Evolutionary conservation across 768 basidiomycete species (phyloP).

Genomic region (Pulveroboletus sp.): DNA sequence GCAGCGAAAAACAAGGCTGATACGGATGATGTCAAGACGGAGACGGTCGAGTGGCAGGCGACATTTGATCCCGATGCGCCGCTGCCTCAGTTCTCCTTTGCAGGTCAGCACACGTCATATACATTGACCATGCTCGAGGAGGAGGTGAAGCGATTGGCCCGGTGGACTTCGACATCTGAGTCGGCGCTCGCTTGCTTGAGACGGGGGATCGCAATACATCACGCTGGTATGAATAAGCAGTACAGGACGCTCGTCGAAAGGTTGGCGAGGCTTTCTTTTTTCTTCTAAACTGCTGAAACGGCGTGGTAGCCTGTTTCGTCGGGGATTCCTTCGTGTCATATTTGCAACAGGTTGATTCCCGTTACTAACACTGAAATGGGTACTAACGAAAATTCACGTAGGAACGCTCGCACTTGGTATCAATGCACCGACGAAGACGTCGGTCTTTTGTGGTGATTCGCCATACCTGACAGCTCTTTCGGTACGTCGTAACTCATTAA

Average conservation of each 20-base stretch:
- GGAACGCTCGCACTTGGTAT: constrained; percentile 73
- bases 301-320: constrained; percentile 44
- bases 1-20: constrained; percentile 39
- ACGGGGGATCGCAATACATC: constrained; percentile 68
- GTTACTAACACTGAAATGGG: not conserved
- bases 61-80: constrained; percentile 60
- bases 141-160: constrained; percentile 40
- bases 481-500: constrained; percentile 33
- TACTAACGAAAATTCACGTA: constrained; percentile 16
- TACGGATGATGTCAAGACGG: constrained; percentile 19
- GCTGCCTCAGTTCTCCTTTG: constrained; percentile 59
- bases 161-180: constrained; percentile 31
- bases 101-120: constrained; percentile 40
- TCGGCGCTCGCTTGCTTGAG: constrained; percentile 49
- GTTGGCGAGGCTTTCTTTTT: constrained; percentile 26
- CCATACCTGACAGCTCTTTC: constrained; percentile 58
- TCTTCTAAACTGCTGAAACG: not conserved
- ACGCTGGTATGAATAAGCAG: constrained; percentile 63
- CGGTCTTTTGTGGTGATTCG: constrained; percentile 63
- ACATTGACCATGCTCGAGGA: constrained; percentile 46
- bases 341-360: constrained; percentile 54
- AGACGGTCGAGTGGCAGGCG: constrained; percentile 43
- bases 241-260: constrained; percentile 61
- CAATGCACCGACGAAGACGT: constrained; percentile 68
- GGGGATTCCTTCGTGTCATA: constrained; percentile 60